Evolutionary conservation across 2,329 filamentous ascomycete genomes (phyloP), one percentile per base, ranked within the genome.

Genomic region (Pseudogymnoascus verrucosus): DNA sequence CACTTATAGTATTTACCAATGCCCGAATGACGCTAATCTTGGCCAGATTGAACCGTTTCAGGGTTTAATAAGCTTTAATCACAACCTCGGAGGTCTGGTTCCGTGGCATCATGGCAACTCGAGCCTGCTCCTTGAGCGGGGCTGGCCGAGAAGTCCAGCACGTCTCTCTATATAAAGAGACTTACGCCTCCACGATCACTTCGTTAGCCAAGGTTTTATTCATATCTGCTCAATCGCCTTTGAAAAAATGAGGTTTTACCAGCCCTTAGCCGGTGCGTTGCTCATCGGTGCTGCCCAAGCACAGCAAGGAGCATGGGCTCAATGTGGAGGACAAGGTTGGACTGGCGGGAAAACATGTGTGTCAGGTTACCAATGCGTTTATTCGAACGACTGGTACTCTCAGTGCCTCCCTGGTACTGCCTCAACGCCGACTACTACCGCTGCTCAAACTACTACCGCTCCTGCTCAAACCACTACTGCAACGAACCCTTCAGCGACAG

Each of bases 341-440:
- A 67, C 64, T 16, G 68, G 68, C 6, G 11, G 42, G 16, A 69
- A 60, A 2, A 63, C 61, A 21, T 70, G 68, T 54, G 65, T 63
- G 10, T 31, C 47, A 4, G 67, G 67, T 4, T 64, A 65, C 16
- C 63, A 63, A 11, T 69, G 68, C 47, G 54, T 19, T 2, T 65
- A 67, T 19, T 39, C 54, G 11, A 69, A 67, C 28, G 26, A 14
- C 3, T 68, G 65, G 51, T 69, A 69, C 62, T 68, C 68, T 16
- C 68, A 69, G 40, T 69, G 68, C 59, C 28, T 62, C 11, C 40
- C 40, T 19, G 51, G 51, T 11, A 60, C 12, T 60, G 51, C 16
- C 11, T 14, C 47, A 16, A 60, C 57, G 14, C 4, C 57, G n/a
- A 31, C 51, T 7, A 31, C 23, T n/a, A 54, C 47, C 28, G 31